Base-by-base conservation (phyloP, 305 asterid species). In the Plantago coronopus region DNA sequence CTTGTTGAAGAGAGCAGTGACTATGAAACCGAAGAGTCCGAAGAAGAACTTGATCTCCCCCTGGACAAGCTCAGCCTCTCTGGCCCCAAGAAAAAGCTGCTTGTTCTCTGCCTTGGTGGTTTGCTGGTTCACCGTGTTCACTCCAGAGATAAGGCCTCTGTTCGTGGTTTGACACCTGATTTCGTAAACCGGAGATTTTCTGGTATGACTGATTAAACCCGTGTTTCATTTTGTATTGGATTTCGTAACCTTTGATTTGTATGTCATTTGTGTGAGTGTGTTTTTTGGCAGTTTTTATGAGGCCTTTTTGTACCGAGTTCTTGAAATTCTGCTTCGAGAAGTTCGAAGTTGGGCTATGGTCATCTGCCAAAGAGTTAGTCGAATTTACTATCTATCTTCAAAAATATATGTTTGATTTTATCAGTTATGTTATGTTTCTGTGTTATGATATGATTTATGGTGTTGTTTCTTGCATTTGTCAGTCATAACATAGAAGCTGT, bases 331-430 rank as follows among this genome's bases (percentile, higher is more conserved):
- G 91, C 80, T 75, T 83, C 8, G 75, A 83, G n/a, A 78, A 83
- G 1, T 83, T 83, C 37, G 83, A 81, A 16, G 89, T 86, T 21
- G 91, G 81, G 17, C 5, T 86, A 7, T 86, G 91, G 89, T 86
- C 91, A 3, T 74, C 91, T 42, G 89, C 89, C 0, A 61, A 48
- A 59, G 81, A 71, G 95, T 86, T 0, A 72, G 83, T 15, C 19
- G 9, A 15, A 16, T 10, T 14, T 51, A 19, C 20, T 37, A 4
- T 8, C 9, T 7, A 0, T 7, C 9, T 7, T 9, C 25, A 5
- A 17, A 29, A 22, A 12, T 0, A 5, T 7, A 3, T 19, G 49
- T 2, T 19, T 0, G 57, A 0, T 56, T 11, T 5, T 17, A n/a
- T n/a, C n/a, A n/a, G n/a, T n/a, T n/a, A 3, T 10, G 4, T 12